Evolutionary conservation across 2,329 filamentous ascomycete genomes (phyloP), one percentile per base, ranked within the genome.

Genomic region (Talaromyces sp.): DNA sequence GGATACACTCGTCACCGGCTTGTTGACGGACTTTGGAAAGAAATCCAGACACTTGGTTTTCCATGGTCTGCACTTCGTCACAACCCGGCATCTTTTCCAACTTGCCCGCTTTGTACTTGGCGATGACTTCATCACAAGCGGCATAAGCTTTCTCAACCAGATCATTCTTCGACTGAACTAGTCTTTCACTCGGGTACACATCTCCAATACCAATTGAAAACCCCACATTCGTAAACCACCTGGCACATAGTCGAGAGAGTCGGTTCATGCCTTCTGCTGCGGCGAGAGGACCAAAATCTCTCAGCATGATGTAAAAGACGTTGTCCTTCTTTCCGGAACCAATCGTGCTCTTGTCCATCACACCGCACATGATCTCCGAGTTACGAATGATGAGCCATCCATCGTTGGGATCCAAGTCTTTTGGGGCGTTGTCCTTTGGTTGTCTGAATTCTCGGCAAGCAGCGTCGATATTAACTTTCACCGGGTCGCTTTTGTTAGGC

Each of bases 341-440:
- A n/a, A 99, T 91, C 0, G 93, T 98, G 1, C 91, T 90, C 78
- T 99, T 99, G 80, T 99, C 95, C 92, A 98, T 97, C 63, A 89
- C 86, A 64, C 95, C 95, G 72, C 94, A 98, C 91, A 99, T 96
- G 64, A 98, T 88, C 74, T 97, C 93, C 0, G 94, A 98, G 73
- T 99, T 98, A 61, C 94, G 90, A 65, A 99, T 89, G 14, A 96
- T 92, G 9, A 99, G 82, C 85, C 91, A 98, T 7, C 89, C 88
- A 74, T 99, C 95, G 67, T 95, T 91, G 16, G 90, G 86, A 69
- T 94, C 91, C 79, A 96, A 88, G 74, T 89, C 76, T 42, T 71
- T 72, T 30, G 76, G 75, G 10, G 65, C 64, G 1, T 72, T 74
- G 64, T 74, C 72, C 66, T 78, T 78, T 12, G 75, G 73, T 51